A percentile compares a stretch with the other conserved stretches of the same genome.
These are phyloP conservation scores for Coniferiporia weirii DNA, from an alignment of 1,284 basidiomycete genomes.

Conservation along the genomic window DNA sequence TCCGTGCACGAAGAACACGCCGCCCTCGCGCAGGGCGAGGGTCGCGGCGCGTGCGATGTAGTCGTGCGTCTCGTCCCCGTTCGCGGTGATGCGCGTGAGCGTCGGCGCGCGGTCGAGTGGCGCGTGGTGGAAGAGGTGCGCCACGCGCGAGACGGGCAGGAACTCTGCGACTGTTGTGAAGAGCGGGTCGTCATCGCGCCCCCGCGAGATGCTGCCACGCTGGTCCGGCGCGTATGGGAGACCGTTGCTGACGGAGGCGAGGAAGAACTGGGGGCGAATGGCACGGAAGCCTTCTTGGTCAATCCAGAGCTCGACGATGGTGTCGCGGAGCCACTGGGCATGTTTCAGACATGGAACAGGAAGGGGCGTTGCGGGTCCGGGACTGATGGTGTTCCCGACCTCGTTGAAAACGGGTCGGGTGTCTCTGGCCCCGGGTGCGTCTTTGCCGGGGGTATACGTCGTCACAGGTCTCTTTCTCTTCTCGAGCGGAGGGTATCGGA, in stretches of 20 bases:
- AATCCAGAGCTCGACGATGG: conserved; percentile 59
- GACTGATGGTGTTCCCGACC: neutral
- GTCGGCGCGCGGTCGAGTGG: conserved; percentile 63
- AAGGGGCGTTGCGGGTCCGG: neutral
- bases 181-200: conserved; percentile 24
- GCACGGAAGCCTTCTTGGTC: conserved; percentile 77
- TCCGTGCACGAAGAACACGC: conserved; percentile 68
- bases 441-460: neutral
- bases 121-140: conserved; percentile 66
- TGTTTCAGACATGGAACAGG: conserved; percentile 15
- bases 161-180: conserved; percentile 51
- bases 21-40: conserved; percentile 58
- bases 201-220: conserved; percentile 28
- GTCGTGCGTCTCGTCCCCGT: conserved; percentile 61
- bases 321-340: conserved; percentile 35
- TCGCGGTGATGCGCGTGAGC: conserved; percentile 58
- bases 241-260: conserved; percentile 42
- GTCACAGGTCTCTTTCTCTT: neutral
- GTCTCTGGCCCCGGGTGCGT: neutral
- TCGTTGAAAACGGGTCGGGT: neutral
- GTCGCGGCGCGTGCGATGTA: conserved; percentile 68
- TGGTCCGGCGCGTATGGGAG: conserved; percentile 20
- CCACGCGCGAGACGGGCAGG: conserved; percentile 49
- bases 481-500: neutral
- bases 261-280: conserved; percentile 51